Base-by-base conservation (phyloP, 768 basidiomycete species). In the Lactifluus echinatus region DNA sequence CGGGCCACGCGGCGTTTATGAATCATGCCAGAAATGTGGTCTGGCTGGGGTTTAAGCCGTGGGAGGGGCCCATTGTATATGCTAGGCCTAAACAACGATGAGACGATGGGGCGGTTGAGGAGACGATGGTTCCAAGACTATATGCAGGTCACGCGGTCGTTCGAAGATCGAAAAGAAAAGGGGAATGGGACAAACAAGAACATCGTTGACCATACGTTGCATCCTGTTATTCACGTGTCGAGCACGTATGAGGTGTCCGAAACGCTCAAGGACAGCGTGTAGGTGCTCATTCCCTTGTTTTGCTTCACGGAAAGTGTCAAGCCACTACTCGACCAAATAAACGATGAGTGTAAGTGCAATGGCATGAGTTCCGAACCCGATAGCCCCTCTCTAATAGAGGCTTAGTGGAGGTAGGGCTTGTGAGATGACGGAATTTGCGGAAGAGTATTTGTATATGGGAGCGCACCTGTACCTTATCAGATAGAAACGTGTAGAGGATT, bases 31-130 rank as follows among this genome's bases (percentile, higher is more conserved):
- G 79, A 76, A 44, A 93, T 79, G n/a, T 77, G 74, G 4, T 71
- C 63, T 0, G 94, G 93, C 60, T 95, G 91, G 0, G 89, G 90
- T 39, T 78, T 81, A 63, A 96, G 72, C 0, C 89, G 81, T 0
- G 91, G 91, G 14, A 96, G 77, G 1, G 91, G 89, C 0, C 71
- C 75, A 66, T 91, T 81, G 69, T 71, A 80, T 8, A 79, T 50
- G 0, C 84, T 76, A 0, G 90, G 79, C 11, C 80, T 81, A n/a
- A 91, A 66, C 67, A 80, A 79, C 2, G 90, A 87, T 7, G 88
- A 91, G 57, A 91, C 69, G 33, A 85, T 83, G 12, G 87, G 84
- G 3, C 83, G 79, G 21, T 74, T 78, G 36, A 73, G 76, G 37
- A 87, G 71, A 23, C 73, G 73, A 8, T 74, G 64, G 56, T 76